Evolutionary conservation across 345 rosid species (phyloP), one percentile per base, ranked within the genome.

Genomic region (Xanthoceras sorbifolium): DNA sequence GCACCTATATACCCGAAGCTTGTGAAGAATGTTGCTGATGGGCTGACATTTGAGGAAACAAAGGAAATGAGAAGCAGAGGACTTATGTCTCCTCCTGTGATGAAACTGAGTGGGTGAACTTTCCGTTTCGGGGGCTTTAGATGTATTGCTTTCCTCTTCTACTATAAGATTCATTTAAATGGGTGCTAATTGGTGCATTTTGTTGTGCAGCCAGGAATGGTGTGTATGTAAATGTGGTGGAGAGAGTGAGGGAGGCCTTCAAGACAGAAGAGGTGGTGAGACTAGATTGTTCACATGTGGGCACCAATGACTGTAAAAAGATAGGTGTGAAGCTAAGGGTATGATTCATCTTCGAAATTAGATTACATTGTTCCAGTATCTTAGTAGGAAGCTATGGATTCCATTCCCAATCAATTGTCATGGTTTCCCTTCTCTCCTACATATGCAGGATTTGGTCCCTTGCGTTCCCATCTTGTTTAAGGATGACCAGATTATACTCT

Each of bases 401-500:
- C 38, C 14, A 14, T 70, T 61, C 44, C 32, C 42, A 61, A 46
- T 28, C 32, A 69, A 67, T 80, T 71, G 9, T 32, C 7, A 12
- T 6, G 1, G 69, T 54, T 75, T 76, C n/a, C 17, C 40, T 59
- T 77, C 60, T 64, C 46, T 75, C 7, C 69, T 63, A 50, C 40
- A 38, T 71, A 61, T 84, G 84, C 87, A 93, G 98, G 97, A 90
- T 86, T 80, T 91, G 89, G 95, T 93, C 29, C 98, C 96, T 22
- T 91, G 93, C 62, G 81, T 89, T 70, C 99, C 98, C 10, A 87
- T 95, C 76, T 71, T 93, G 81, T 89, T 95, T 75, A 93, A 89
- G 91, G 98, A 89, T 57, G 97, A 90, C 74, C 98, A 95, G 80
- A 90, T 91, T 64, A 83, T 93, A 81, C 87, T 93, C 73, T 95